Evolutionary conservation across 169 alveolate genomes (phyloP).

Genomic region (Eimeria falciformis): DNA sequence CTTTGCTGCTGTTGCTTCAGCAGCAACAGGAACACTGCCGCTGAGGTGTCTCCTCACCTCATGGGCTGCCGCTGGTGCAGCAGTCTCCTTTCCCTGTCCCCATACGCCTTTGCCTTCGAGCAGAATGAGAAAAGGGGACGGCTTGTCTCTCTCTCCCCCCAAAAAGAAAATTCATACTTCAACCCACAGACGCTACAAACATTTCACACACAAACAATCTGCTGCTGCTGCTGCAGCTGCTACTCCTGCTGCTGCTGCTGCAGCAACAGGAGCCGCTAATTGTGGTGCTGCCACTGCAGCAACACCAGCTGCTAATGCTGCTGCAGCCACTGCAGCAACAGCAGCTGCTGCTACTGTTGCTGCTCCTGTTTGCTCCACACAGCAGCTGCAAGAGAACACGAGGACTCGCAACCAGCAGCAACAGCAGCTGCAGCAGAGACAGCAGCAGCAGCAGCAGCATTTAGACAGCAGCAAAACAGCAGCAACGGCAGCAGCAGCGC

Average conservation of each 20-base stretch:
- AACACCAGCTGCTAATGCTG: not conserved
- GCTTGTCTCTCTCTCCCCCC: constrained; percentile 2
- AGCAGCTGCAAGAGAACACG: not conserved
- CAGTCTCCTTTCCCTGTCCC: not conserved
- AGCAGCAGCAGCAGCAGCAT: not conserved
- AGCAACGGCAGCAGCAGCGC: not conserved
- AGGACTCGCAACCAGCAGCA: not conserved
- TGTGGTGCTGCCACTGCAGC: not conserved
- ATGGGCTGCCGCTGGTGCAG: not conserved
- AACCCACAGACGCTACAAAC: not conserved
- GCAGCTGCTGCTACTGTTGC: constrained; percentile 28
- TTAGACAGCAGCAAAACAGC: not conserved
- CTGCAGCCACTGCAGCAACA: constrained; percentile 3
- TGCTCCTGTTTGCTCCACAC: not conserved
- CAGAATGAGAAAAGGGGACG: not conserved
- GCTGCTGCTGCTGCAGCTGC: not conserved
- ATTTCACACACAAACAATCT: not conserved
- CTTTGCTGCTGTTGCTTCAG: not conserved
- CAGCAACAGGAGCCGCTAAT: not conserved
- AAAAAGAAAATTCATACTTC: not conserved
- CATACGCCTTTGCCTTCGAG: not conserved
- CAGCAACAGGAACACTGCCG: not conserved
- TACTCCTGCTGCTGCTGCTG: not conserved
- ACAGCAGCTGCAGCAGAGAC: constrained; percentile 5
- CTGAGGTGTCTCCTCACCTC: not conserved